Percentiles rank a stretch among this genome's conserved stretches.
phyloP scores from a whole-genome alignment of 192 early-diverging fungal genomes.

The Entophlyctis helioformis region DNA sequence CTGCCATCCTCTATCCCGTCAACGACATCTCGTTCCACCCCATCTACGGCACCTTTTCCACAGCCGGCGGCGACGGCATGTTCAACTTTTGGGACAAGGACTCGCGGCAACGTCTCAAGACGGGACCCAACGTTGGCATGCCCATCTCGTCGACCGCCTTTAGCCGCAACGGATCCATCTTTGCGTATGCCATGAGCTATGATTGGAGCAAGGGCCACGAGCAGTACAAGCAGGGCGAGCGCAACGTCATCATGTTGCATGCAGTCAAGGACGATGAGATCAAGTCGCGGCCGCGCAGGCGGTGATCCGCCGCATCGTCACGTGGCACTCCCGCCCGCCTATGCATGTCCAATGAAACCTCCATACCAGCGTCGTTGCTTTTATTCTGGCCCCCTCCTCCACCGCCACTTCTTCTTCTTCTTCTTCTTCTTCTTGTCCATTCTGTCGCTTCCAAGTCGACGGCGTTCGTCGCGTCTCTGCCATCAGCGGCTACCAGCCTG shows the following conservation, averaged over 20 bases:
- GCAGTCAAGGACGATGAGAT: slow-evolving; percentile 67
- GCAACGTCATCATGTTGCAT: slow-evolving; percentile 71
- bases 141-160: slow-evolving; percentile 68
- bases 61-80: slow-evolving; percentile 74
- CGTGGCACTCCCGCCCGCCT: too few species aligned
- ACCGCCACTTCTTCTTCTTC: too few species aligned
- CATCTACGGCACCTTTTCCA: slow-evolving; percentile 76
- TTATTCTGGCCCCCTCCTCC: too few species aligned
- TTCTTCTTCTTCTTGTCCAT: too few species aligned
- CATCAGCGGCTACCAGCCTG: too few species aligned
- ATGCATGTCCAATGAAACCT: too few species aligned
- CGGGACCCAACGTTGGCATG: slow-evolving; percentile 45
- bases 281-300: slow-evolving; percentile 56
- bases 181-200: slow-evolving; percentile 85
- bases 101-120: slow-evolving; percentile 73
- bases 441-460: too few species aligned
- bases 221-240: slow-evolving; percentile 38
- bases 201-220: slow-evolving; percentile 58
- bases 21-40: slow-evolving; percentile 72
- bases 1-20: slow-evolving; percentile 40
- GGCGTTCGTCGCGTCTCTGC: too few species aligned
- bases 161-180: slow-evolving; percentile 71
- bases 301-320: too few species aligned
- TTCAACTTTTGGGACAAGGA: slow-evolving; percentile 95
- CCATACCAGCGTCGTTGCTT: too few species aligned